A percentile compares a stretch with the other conserved stretches of the same genome.
Evolutionary conservation across 768 basidiomycete species (phyloP).

Genomic region (Russula sp.): DNA sequence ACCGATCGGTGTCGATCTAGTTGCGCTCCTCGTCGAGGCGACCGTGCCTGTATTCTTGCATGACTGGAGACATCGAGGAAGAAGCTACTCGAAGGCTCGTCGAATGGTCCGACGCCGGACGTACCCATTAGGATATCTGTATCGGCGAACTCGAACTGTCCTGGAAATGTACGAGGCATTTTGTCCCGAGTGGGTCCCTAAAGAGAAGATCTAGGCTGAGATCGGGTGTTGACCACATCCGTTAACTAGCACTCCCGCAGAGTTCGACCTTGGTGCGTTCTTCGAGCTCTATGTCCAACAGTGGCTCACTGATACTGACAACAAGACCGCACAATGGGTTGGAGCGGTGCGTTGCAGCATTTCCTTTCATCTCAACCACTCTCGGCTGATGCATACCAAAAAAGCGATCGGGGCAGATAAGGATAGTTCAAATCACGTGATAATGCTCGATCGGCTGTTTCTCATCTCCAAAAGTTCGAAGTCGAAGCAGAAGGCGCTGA

Average conservation of each 20-base stretch:
- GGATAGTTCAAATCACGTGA: conserved; percentile 34
- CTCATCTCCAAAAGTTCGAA: conserved; percentile 43
- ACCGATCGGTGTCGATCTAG: conserved; percentile 50
- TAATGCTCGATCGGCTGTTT: no score
- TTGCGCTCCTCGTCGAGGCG: conserved; percentile 65
- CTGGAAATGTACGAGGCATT: conserved; percentile 77
- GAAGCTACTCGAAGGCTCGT: conserved; percentile 72
- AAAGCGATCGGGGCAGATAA: conserved; percentile 84
- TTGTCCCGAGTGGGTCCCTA: conserved; percentile 57
- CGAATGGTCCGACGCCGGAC: conserved; percentile 82
- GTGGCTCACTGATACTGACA: conserved; percentile 86
- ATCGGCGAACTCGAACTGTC: conserved; percentile 68
- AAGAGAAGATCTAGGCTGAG: conserved; percentile 4
- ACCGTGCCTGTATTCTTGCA: conserved; percentile 58
- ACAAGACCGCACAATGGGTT: conserved; percentile 92
- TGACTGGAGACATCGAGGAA: conserved; percentile 68
- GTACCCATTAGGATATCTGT: conserved; percentile 89
- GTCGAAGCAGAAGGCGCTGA: conserved; percentile 68
- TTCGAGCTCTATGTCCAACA: conserved; percentile 85
- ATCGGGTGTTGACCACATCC: conserved; percentile 1
- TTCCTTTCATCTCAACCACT: neutral
- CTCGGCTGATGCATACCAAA: conserved; percentile 1
- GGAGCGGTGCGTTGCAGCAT: conserved; percentile 56
- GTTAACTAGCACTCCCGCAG: conserved; percentile 41
- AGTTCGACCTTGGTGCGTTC: conserved; percentile 67